phyloP scores from a whole-genome alignment of 2,329 filamentous ascomycete genomes.

The Emericellopsis atlantica region DNA sequence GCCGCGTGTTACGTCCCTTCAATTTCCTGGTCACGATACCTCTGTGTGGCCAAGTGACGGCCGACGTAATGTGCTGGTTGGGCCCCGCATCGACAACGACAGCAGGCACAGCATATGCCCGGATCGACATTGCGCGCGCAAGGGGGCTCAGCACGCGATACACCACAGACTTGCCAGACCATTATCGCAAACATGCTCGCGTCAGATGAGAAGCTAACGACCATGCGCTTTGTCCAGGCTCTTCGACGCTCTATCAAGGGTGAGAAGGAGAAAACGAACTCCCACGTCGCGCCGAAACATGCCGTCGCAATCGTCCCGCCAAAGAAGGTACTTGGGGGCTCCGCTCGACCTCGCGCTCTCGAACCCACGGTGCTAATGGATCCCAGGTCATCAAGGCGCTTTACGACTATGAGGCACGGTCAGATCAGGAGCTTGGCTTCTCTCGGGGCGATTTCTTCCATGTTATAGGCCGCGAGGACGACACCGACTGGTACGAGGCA shows the following conservation, averaged over 20 bases:
- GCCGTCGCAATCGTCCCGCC: conserved; percentile 81
- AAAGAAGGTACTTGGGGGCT: conserved; percentile 64
- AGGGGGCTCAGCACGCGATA: background rate
- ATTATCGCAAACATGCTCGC: background rate
- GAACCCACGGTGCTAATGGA: background rate
- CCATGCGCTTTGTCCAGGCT: conserved; percentile 44
- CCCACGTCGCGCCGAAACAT: conserved; percentile 72
- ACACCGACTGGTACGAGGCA: conserved; percentile 94
- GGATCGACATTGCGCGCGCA: background rate
- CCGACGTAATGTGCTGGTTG: no score
- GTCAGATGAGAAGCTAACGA: background rate
- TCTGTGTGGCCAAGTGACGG: no score
- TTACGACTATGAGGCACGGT: conserved; percentile 77
- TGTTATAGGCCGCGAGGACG: conserved; percentile 91
- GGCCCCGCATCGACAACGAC: no score
- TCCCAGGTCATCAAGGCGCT: conserved; percentile 90
- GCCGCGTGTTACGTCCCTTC: no score
- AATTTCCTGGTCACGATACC: no score
- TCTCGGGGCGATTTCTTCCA: conserved; percentile 95
- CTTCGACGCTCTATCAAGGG: conserved; percentile 83
- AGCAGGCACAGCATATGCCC: background rate
- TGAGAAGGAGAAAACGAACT: conserved; percentile 66
- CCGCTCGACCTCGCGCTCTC: background rate
- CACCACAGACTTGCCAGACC: background rate
- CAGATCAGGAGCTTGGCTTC: conserved; percentile 73